phyloP scores from a whole-genome alignment of 2,329 filamentous ascomycete species.

The Xylaria multiplex region DNA sequence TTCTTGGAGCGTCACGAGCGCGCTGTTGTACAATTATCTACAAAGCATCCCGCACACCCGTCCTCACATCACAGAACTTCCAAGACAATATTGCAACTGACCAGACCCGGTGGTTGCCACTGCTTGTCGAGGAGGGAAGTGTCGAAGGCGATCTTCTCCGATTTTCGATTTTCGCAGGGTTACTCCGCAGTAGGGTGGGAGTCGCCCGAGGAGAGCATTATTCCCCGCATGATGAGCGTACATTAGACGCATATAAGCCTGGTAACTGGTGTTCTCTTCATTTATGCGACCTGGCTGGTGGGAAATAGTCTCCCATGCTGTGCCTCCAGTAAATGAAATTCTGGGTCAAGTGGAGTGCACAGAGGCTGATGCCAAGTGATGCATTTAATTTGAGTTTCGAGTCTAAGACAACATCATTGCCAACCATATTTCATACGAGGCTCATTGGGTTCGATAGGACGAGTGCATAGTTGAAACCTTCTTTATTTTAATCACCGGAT shows the following conservation, averaged over 20 bases:
- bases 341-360: conserved; percentile 3
- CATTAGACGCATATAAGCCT: conserved; percentile 4
- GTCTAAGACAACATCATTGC: conserved; percentile 28
- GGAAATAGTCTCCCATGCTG: conserved; percentile 28
- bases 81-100: conserved; percentile 3
- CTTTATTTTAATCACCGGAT: conserved; percentile 24
- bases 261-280: conserved; percentile 31
- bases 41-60: conserved; percentile 4
- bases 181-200: conserved; percentile 41
- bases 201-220: conserved; percentile 17
- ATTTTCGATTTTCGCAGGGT: conserved; percentile 40
- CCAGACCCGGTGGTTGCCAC: not conserved
- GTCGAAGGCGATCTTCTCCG: conserved; percentile 25
- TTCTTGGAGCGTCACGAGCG: not conserved
- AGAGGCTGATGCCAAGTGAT: conserved; percentile 36
- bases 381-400: conserved; percentile 27
- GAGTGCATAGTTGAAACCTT: not conserved
- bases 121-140: conserved; percentile 18
- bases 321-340: conserved; percentile 21
- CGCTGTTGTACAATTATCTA: not conserved
- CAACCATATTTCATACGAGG: conserved; percentile 3
- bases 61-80: conserved; percentile 13
- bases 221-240: conserved; percentile 26
- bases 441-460: conserved; percentile 5
- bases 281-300: conserved; percentile 37